Conservation (phyloP, 2,329 filamentous ascomycete species). For the Chaetothyriales sp. region DNA sequence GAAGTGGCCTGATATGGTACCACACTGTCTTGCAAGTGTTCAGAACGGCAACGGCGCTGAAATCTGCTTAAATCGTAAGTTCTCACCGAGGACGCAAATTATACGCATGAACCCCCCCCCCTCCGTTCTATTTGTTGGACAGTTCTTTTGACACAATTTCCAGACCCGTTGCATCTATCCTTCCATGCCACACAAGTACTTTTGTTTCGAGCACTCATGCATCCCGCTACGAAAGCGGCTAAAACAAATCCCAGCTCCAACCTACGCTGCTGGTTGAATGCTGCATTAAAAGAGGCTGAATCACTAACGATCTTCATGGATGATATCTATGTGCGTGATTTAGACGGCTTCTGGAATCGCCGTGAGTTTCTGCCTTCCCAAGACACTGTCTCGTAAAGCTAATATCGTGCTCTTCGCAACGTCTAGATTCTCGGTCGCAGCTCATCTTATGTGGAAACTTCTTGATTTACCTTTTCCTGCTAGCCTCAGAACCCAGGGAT, state of each 20-base stretch:
- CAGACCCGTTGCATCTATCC: conserved; percentile 29
- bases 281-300: conserved; percentile 12
- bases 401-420: too few species aligned
- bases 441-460: conserved; percentile 37
- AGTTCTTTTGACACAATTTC: conserved; percentile 1
- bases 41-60: too few species aligned
- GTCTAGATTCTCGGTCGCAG: conserved; percentile 32
- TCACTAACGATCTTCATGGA: conserved; percentile 27
- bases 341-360: conserved; percentile 34
- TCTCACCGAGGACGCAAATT: too few species aligned
- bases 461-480: conserved; percentile 36
- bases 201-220: conserved; percentile 34
- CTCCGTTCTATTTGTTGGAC: too few species aligned
- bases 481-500: conserved; percentile 25
- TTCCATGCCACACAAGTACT: conserved; percentile 32
- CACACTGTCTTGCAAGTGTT: too few species aligned
- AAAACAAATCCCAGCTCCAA: conserved; percentile 28
- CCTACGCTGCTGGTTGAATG: conserved; percentile 15
- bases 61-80: too few species aligned
- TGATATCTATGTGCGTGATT: conserved; percentile 19
- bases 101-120: too few species aligned
- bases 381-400: too few species aligned
- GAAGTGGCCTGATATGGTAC: too few species aligned
- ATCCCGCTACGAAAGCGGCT: conserved; percentile 31
- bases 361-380: too few species aligned